Base-by-base conservation (phyloP, 768 basidiomycete species). In the Lactarius indigo region DNA sequence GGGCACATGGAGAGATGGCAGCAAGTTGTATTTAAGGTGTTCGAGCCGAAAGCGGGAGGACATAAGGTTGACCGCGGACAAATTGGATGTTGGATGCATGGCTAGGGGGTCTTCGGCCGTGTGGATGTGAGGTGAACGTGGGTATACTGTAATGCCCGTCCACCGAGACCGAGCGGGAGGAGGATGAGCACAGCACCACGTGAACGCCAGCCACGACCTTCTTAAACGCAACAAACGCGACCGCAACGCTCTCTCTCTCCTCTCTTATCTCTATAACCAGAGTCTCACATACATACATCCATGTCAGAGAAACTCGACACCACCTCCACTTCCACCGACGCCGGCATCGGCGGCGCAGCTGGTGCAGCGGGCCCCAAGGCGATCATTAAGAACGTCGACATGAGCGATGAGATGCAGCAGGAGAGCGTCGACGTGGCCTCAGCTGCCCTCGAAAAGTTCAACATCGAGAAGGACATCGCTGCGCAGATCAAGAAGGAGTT, bases 401-500 rank as follows among this genome's bases (percentile, higher is more conserved):
- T 97, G 95, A 84, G 80, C 73, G 94, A 97, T 72, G 94, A 96
- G 75, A 91, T 97, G 93, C 94, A 97, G 79, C 91, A 94, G 78
- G 91, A 93, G 80, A 87, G 87, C 72, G 91, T 98, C 72, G 93
- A 97, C 73, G 87, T 96, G 73, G 88, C 94, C 44, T 85, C 85
- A 20, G 83, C 87, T 28, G 92, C 95, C 1, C 84, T 98, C 77
- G 90, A 95, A 73, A 91, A 93, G 77, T 93, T 88, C 81, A 89
- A 85, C 78, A 90, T 97, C 81, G 96, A 98, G 83, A 98, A 97
- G 79, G 96, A 98, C 78, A 94, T 98, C 75, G 96, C 96, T 18
- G 94, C 96, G 50, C 89, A 92, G 78, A 92, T 98, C 86, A 98
- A 98, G 86, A 95, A 95, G 79, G 94, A 97, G 81, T 94, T 96